Evolutionary conservation across 2,329 filamentous ascomycete species (phyloP), one percentile per base, ranked within the genome.

Genomic region (Neofusicoccum sp.): DNA sequence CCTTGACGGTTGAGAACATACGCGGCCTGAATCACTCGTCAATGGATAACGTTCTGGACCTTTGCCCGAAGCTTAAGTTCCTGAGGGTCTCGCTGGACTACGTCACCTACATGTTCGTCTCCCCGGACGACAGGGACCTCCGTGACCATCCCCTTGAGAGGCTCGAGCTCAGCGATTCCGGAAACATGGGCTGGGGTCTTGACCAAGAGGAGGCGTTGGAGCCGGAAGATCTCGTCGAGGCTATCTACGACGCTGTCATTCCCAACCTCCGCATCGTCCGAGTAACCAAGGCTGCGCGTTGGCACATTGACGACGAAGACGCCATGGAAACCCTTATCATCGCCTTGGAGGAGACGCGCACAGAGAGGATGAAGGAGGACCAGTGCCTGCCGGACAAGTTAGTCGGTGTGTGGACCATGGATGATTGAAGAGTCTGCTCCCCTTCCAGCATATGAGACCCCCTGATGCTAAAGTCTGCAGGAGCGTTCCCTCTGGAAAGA

Each of bases 61-160:
- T 77, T 62, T 72, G 78, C 4, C 78, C 79, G 0, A 65, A 71
- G 4, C 66, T 81, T 2, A 67, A 67, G 2, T 63, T 64, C 24
- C 73, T 82, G 1, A 76, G 73, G 63, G 69, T 81, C 45, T 75
- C 77, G 24, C 70, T 79, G 8, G 79, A 81, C 63, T 81, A 80
- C 68, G 76, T 82, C 56, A 76, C 71, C 65, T 69, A 49, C 44
- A 49, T 47, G 41, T 48, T 49, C 33, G 41, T 59, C 7, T 63
- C 76, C 43, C 49, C 65, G 30, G 64, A 68, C 62, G 70, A 70
- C 0, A 3, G 26, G 0, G 62, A 62, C 20, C 72, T 67, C 54
- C 38, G 54, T 0, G 61, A 70, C 5, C 71, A 73, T 26, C 70
- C 75, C 1, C 66, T 80, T 2, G 68, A 73, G 34, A 67, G 60